Base-by-base conservation (phyloP, 163 green algal genomes). In the Scenedesmus sp. region DNA sequence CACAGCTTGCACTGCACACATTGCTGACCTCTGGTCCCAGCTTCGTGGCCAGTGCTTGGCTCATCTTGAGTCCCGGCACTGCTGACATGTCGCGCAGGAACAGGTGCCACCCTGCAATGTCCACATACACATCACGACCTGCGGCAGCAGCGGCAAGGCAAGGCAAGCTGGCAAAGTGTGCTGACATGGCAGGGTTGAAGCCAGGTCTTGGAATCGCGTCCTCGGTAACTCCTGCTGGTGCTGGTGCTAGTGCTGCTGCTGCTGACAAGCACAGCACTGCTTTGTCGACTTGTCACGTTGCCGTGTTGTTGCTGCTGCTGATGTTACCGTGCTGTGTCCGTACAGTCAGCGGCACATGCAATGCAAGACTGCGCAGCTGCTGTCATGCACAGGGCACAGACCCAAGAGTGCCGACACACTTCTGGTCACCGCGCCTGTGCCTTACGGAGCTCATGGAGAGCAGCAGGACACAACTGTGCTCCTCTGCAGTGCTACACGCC, bases 31-130 rank as follows among this genome's bases (percentile, higher is more conserved):
- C 84, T 18, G 94, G 92, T 1, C 94, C 94, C 22, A 97, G 86
- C 91, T 97, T 91, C 76, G 94, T 73, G 30, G 95, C 95, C 33
- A 97, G 94, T 4, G 93, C 94, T 61, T 95, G 90, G 73, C 89
- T 91, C 92, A 97, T 94, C 86, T 97, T 97, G 16, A 95, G 37
- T 26, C 87, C 86, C 24, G 86, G 91, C 9, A 90, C 90, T 46
- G 93, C 95, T 15, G 85, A 94, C 70, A 96, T 93, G 88, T 97
- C 96, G 15, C 93, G 89, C n/a, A 97, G 90, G 92, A 95, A 98
- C 53, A 98, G 92, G 87, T 98, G 96, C 96, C 96, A 98, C 22
- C 96, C 96, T 61, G 96, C 95, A 1, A 98, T 88, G 86, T 98
- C 96, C 0, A 98, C 90, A 85, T 98, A 98, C 83, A 97, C 93